Percentiles rank a stretch among this genome's conserved stretches.
Conservation (phyloP, 192 early-diverging fungal genomes). For the Coemansia furcata region DNA sequence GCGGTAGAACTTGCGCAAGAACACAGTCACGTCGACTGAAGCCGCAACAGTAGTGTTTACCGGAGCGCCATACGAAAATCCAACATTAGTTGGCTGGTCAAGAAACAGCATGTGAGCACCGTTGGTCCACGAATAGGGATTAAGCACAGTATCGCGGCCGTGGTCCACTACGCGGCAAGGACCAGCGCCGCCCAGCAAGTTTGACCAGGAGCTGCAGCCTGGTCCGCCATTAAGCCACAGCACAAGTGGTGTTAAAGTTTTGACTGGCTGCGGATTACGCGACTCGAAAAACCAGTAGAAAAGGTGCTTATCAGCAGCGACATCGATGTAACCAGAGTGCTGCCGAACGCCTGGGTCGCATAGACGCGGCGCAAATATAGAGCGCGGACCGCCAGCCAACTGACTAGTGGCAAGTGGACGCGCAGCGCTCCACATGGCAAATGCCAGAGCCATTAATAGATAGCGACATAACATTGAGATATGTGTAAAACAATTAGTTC, state of each 20-base stretch:
- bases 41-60: constrained; percentile 70
- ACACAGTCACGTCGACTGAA: constrained; percentile 76
- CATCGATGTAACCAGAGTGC: constrained; percentile 74
- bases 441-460: background rate
- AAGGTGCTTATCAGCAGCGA: constrained; percentile 66
- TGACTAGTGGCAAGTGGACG: background rate
- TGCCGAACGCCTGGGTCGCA: constrained; percentile 88
- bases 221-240: constrained; percentile 83
- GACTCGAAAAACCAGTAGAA: constrained; percentile 98
- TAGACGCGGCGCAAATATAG: constrained; percentile 50
- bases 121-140: constrained; percentile 85
- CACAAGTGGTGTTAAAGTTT: constrained; percentile 60
- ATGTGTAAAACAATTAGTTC: background rate
- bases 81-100: constrained; percentile 85
- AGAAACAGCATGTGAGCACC: constrained; percentile 76
- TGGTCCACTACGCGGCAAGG: constrained; percentile 78
- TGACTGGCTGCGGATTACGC: constrained; percentile 52
- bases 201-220: constrained; percentile 72
- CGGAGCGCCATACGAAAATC: constrained; percentile 77
- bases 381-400: constrained; percentile 8
- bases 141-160: constrained; percentile 63
- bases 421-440: background rate
- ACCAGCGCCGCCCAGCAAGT: constrained; percentile 69
- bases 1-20: constrained; percentile 85
- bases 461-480: background rate